These are phyloP conservation scores for Coemansia sp. DNA, from an alignment of 192 early-diverging fungal genomes.

Conservation along the genomic window DNA sequence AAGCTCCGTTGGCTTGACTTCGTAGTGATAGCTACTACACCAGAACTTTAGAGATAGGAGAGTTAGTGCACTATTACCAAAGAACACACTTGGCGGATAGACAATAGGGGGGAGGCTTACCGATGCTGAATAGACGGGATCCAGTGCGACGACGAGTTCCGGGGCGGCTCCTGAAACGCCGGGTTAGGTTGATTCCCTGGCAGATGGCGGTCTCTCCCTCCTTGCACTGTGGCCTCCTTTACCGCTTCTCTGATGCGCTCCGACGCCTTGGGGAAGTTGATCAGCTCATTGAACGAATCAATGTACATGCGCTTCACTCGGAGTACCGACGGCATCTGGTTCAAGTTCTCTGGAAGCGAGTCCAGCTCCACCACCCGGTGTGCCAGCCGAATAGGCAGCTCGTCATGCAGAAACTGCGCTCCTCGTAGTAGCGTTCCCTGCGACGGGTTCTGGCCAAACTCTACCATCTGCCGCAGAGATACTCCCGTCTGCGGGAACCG, in stretches of 20 bases:
- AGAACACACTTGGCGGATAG: neutral
- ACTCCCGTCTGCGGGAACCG: slow-evolving; percentile 90
- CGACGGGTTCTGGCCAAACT: slow-evolving; percentile 87
- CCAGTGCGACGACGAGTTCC: slow-evolving; percentile 39
- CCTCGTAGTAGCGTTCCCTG: slow-evolving; percentile 73
- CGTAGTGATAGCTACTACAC: slow-evolving; percentile 53
- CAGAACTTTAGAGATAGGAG: neutral
- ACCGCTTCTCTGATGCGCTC: slow-evolving; percentile 44
- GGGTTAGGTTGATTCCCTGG: slow-evolving; percentile 34
- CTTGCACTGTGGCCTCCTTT: slow-evolving; percentile 28
- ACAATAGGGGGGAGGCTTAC: slow-evolving; percentile 21
- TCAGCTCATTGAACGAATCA: slow-evolving; percentile 74
- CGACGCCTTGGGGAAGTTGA: slow-evolving; percentile 41
- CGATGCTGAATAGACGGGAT: slow-evolving; percentile 53
- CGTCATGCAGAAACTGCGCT: slow-evolving; percentile 81
- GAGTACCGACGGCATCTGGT: slow-evolving; percentile 85
- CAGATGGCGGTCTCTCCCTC: slow-evolving; percentile 22
- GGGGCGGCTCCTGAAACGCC: slow-evolving; percentile 14
- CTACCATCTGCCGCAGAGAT: slow-evolving; percentile 91
- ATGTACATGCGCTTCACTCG: slow-evolving; percentile 96
- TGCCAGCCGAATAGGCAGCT: slow-evolving; percentile 90
- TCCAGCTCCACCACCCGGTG: slow-evolving; percentile 95
- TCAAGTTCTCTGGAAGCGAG: slow-evolving; percentile 78
- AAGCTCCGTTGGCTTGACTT: slow-evolving; percentile 54
- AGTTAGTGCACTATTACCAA: neutral